Evolutionary conservation across 2,329 filamentous ascomycete species (phyloP).

Genomic region (Apiospora arundinis): DNA sequence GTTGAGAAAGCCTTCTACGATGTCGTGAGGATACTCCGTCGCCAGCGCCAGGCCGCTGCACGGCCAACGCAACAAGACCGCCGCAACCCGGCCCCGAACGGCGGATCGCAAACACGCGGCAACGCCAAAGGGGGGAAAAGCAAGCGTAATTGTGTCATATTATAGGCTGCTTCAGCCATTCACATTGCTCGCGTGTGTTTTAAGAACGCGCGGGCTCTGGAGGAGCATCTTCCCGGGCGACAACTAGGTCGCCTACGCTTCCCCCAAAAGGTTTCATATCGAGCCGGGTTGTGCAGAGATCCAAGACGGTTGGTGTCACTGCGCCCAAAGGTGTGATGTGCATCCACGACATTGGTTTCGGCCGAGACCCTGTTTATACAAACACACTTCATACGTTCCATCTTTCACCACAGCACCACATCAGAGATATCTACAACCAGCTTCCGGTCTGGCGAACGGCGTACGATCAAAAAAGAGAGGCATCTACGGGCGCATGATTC

Average conservation of each 20-base stretch:
- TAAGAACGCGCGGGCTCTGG: conserved; percentile 5
- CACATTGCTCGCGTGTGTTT: not conserved
- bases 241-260: not conserved
- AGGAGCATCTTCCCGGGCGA: not conserved
- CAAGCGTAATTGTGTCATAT: conserved; percentile 44
- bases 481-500: conserved; percentile 30
- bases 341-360: not conserved
- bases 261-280: conserved; percentile 1
- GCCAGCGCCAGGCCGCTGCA: conserved; percentile 71
- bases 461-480: conserved; percentile 45
- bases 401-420: conserved; percentile 37
- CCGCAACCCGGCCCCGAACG: conserved; percentile 34
- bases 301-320: conserved; percentile 1
- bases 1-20: conserved; percentile 99
- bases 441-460: conserved; percentile 49
- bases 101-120: conserved; percentile 23
- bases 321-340: not conserved
- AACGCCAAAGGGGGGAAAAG: conserved; percentile 1
- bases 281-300: conserved; percentile 15
- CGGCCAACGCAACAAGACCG: conserved; percentile 42
- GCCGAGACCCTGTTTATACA: conserved; percentile 30
- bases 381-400: conserved; percentile 34
- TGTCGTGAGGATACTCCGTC: conserved; percentile 87
- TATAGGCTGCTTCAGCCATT: conserved; percentile 40
- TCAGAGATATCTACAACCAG: conserved; percentile 36